Evolutionary conservation across 2,329 filamentous ascomycete species (phyloP), one percentile per base, ranked within the genome.

Genomic region (Botrytis byssoidea): DNA sequence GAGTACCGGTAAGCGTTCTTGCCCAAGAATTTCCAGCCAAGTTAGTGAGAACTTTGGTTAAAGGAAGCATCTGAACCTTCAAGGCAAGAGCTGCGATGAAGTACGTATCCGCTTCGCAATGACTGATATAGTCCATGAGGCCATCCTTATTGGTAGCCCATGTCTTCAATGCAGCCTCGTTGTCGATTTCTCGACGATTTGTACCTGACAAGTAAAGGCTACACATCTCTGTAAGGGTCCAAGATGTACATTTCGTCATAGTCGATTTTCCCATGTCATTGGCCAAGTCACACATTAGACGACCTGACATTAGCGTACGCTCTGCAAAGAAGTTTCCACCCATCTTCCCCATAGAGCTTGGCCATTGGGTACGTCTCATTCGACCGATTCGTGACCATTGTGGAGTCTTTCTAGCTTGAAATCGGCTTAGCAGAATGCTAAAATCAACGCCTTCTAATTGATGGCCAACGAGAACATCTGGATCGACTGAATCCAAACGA

Each of bases 1-100:
- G 92, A 32, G 96, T 99, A 83, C 96, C 96, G 55, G 94, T 98
- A 59, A 99, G 85, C 3, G 96, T 99, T 81, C 96, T 91, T 72
- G 95, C 95, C 96, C 96, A 99, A 1, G 96, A 98, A 83, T 99
- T 99, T 78, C 96, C 96, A 75, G 96, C 96, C 82, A 99, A 86
- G 79, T 98, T 98, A 22, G 96, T 99, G 76, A 99, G 86, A 67
- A 98, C 93, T 82, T 98, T 98, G 35, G 95, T 97, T 71, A 99
- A 85, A 22, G 96, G 93, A 63, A 99, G 87, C 85, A 99, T 93
- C 83, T 99, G 96, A 37, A 97, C 91, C 75, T 92, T 91, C 71
- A 99, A 83, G 6, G 94, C 94, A 77, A 99, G 87, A 3, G 97
- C 95, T 61, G 96, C 93, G 79, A 99, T 94, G 83, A 95, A 98